These are phyloP conservation scores for Malbranchea zuffiana DNA, from an alignment of 2,329 filamentous ascomycete species.

Conservation along the genomic window DNA sequence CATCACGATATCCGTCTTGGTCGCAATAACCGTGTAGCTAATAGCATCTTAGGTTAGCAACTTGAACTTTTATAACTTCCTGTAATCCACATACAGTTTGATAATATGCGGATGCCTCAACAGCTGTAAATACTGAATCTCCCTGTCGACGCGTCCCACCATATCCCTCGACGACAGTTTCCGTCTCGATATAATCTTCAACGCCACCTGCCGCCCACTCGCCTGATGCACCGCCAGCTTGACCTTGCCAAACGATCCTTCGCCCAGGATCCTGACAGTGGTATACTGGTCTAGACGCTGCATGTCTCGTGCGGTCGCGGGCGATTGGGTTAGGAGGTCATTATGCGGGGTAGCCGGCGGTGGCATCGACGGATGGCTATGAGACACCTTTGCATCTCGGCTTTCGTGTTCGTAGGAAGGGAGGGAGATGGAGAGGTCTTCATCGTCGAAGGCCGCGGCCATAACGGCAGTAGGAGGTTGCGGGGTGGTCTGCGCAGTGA, in stretches of 20 bases:
- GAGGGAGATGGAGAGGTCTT: conserved; percentile 30
- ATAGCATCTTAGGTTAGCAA: conserved; percentile 7
- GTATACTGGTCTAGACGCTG: conserved; percentile 87
- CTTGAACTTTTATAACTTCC: background rate
- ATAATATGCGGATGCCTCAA: conserved; percentile 97
- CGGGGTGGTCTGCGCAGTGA: background rate
- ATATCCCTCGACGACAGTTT: conserved; percentile 96
- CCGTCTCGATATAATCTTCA: conserved; percentile 95
- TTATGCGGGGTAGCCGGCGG: conserved; percentile 6
- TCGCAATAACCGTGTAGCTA: conserved; percentile 94
- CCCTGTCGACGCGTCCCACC: conserved; percentile 91
- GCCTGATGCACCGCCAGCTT: conserved; percentile 89
- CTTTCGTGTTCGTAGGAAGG: conserved; percentile 17
- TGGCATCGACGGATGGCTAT: conserved; percentile 16
- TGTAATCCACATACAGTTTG: conserved; percentile 59
- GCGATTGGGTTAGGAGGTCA: conserved; percentile 30
- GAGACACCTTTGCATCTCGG: conserved; percentile 12
- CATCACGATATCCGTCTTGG: conserved; percentile 92
- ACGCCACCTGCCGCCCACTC: conserved; percentile 86
- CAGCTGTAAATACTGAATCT: conserved; percentile 95
- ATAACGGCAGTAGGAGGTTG: conserved; percentile 16
- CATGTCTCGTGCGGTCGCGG: conserved; percentile 48
- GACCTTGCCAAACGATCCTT: conserved; percentile 97
- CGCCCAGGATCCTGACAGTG: conserved; percentile 78
- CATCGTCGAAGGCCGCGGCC: conserved; percentile 28